A percentile compares a stretch with the other conserved stretches of the same genome.
Conservation (phyloP, 2,329 filamentous ascomycete genomes). For the Neopestalotiopsis clavispora region DNA sequence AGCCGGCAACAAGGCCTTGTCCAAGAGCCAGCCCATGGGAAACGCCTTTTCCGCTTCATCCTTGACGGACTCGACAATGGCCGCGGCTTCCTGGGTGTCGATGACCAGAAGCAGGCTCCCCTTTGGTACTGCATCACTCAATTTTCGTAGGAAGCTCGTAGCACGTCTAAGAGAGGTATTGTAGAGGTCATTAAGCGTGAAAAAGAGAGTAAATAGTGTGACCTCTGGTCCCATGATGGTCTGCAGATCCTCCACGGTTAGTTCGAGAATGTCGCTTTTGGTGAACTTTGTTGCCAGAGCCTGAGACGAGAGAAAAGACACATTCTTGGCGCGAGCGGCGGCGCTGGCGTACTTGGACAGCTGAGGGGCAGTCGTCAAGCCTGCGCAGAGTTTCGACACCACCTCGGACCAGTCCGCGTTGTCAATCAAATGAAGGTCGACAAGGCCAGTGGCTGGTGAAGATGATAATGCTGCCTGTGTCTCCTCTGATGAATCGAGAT, state of each 20-base stretch:
- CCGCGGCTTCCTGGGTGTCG: conserved; percentile 20
- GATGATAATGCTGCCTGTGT: background rate
- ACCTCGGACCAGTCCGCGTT: conserved; percentile 24
- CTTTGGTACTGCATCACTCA: conserved; percentile 22
- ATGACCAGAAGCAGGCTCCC: conserved; percentile 24
- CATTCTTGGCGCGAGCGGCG: conserved; percentile 22
- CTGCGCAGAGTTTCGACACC: conserved; percentile 22
- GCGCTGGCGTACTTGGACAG: conserved; percentile 26
- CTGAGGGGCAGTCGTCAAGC: conserved; percentile 21
- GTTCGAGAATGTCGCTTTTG: conserved; percentile 20
- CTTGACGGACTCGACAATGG: conserved; percentile 11
- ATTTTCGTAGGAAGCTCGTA: conserved; percentile 21
- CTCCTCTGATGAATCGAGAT: background rate
- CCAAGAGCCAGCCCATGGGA: conserved; percentile 23
- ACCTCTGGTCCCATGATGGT: conserved; percentile 21
- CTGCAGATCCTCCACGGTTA: conserved; percentile 18
- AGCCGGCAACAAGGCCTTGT: conserved; percentile 22
- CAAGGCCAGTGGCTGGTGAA: background rate
- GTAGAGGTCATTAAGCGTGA: conserved; percentile 27
- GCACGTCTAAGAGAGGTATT: conserved; percentile 22
- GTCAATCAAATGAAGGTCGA: conserved; percentile 22
- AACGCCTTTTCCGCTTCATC: conserved; percentile 22
- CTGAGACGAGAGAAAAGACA: conserved; percentile 20
- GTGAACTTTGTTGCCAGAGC: conserved; percentile 20
- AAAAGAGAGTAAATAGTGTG: conserved; percentile 22